These are phyloP conservation scores for Laguncularia racemosa DNA, from an alignment of 345 rosid genomes.

Conservation along the genomic window DNA sequence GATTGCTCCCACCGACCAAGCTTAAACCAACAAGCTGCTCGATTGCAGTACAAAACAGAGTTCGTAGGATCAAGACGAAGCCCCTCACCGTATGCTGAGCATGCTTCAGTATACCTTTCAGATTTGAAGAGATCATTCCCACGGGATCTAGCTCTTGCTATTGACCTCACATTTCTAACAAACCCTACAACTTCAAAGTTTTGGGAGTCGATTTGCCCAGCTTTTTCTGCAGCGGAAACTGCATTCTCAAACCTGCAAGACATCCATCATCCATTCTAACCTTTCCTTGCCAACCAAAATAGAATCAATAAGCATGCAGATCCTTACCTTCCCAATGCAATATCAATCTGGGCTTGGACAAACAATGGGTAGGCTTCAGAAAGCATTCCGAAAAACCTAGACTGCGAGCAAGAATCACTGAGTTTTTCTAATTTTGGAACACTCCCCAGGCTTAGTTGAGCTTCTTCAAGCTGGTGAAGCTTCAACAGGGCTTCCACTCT, in stretches of 20 bases:
- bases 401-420: constrained; percentile 28
- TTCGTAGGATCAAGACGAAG: constrained; percentile 78
- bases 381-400: constrained; percentile 65
- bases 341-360: constrained; percentile 75
- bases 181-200: constrained; percentile 59
- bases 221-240: constrained; percentile 69
- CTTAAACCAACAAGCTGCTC: constrained; percentile 95
- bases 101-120: constrained; percentile 95
- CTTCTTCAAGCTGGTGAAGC: constrained; percentile 79
- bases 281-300: constrained; percentile 6
- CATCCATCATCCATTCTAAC: constrained; percentile 30
- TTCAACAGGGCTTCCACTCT: constrained; percentile 90
- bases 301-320: constrained; percentile 5
- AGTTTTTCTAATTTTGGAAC: constrained; percentile 44
- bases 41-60: constrained; percentile 63
- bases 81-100: constrained; percentile 84
- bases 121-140: constrained; percentile 92
- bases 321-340: constrained; percentile 87
- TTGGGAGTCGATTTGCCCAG: constrained; percentile 58
- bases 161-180: constrained; percentile 54
- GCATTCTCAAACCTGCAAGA: constrained; percentile 97
- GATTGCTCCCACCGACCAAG: constrained; percentile 82
- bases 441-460: constrained; percentile 35
- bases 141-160: constrained; percentile 65
- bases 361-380: constrained; percentile 66